A percentile compares a stretch with the other conserved stretches of the same genome.
Evolutionary conservation across 805 yeast species (phyloP).

Genomic region (Hanseniaspora clermontiae): DNA sequence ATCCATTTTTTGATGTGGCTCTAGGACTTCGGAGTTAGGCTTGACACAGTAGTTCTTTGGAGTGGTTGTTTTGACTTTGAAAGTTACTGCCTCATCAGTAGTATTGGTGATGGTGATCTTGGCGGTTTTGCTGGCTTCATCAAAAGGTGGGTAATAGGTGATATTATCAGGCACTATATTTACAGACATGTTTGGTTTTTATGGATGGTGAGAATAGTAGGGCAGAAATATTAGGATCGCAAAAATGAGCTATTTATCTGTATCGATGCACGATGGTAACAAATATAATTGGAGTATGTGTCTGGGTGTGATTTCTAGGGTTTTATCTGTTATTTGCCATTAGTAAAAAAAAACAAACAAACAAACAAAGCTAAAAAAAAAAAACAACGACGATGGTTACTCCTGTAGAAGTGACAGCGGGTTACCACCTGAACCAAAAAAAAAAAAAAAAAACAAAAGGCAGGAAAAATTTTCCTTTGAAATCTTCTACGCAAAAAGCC

Average conservation of each 20-base stretch:
- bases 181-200: conserved; percentile 25
- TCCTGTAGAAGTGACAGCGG: no score
- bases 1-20: conserved; percentile 59
- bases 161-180: conserved; percentile 60
- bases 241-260: no score
- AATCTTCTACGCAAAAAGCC: background rate
- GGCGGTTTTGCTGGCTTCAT: conserved; percentile 51
- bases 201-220: background rate
- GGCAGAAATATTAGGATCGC: background rate
- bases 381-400: no score
- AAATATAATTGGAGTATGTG: no score
- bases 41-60: conserved; percentile 92
- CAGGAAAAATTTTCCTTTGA: background rate
- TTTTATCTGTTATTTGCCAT: background rate
- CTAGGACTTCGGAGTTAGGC: conserved; percentile 77
- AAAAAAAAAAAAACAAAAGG: no score
- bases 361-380: no score
- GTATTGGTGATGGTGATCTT: conserved; percentile 41
- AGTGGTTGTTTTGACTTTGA: conserved; percentile 96
- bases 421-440: background rate
- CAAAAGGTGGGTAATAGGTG: conserved; percentile 71
- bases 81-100: conserved; percentile 53
- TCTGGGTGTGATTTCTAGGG: background rate
- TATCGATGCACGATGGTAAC: no score
- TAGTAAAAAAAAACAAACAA: background rate